Evolutionary conservation across 176 grass and related monocot genomes (phyloP), one percentile per base, ranked within the genome.

Genomic region (Bonia amplexicaulis): DNA sequence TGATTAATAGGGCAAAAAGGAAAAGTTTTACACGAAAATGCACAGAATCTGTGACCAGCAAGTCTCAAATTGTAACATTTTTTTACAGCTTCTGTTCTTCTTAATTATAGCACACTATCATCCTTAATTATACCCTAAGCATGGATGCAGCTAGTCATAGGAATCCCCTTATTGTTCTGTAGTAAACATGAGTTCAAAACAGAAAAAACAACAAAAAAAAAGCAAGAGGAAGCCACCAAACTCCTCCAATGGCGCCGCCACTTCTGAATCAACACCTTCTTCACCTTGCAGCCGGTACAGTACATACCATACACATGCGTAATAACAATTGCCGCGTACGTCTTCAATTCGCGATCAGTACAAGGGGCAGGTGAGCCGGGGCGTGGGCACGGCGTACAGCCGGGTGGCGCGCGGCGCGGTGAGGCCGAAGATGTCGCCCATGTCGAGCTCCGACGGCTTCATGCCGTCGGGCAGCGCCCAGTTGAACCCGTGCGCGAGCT

Each of bases 361-460:
- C 51, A 95, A 47, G 12, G 89, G 74, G 66, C 87, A 90, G 67
- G 37, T 87, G 55, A 98, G 87, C 27, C 96, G 77, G 7, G 87
- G 83, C 13, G 76, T 90, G 4, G 96, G 89, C 52, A 98, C 89
- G 76, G 89, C 96, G 45, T 76, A 83, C 29, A 98, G 93, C 73
- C 89, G 53, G 5, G 85, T 82, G 19, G 93, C 91, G 49, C 93
- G 87, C 27, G 96, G 96, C 35, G 93, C 93, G 22, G 96, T 93
- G 85, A 98, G 96, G 8, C 96, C 93, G n/a, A 92, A 94, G 46
- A 95, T 63, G 61, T 98, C 96, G 33, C 86, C 2, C 96, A 98
- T 98, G 89, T 98, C 93, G 39, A 98, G 78, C 85, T 98, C 96
- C 9, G 80, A 74, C 1, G 96, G 89, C 85, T 93, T 95, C 91